A percentile compares a stretch with the other conserved stretches of the same genome.
Conservation (phyloP, 176 grass and related monocot species). For the Oryza longistaminata region DNA sequence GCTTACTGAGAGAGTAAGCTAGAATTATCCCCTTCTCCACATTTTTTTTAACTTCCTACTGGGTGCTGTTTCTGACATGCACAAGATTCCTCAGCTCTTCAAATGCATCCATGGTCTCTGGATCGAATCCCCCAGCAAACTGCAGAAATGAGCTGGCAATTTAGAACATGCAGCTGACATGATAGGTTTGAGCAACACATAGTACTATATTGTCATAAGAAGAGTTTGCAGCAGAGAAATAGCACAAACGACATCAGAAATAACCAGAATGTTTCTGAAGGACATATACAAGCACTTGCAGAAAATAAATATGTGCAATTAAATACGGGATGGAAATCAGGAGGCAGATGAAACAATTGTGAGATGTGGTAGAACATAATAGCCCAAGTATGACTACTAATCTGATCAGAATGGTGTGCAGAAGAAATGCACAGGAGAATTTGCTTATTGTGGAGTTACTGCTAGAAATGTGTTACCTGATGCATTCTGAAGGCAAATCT, state of each 20-base stretch:
- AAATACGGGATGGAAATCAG: not conserved
- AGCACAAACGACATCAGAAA: not conserved
- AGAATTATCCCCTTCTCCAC: not conserved
- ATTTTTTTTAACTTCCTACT: slow-evolving; percentile 32
- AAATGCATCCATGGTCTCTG: slow-evolving; percentile 94
- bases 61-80: slow-evolving; percentile 78
- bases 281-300: not conserved
- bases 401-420: not conserved
- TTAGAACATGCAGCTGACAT: slow-evolving; percentile 5
- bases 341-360: not conserved
- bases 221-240: not conserved
- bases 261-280: not conserved
- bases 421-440: not conserved
- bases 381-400: not conserved
- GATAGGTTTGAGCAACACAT: not conserved
- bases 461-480: slow-evolving; percentile 61
- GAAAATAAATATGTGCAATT: not conserved
- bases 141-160: slow-evolving; percentile 24
- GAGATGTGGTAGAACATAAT: not conserved
- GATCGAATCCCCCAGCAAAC: slow-evolving; percentile 96
- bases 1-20: slow-evolving; percentile 93
- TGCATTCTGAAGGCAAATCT: slow-evolving; percentile 99
- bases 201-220: not conserved
- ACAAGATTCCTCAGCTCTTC: slow-evolving; percentile 94
- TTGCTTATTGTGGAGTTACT: not conserved